Evolutionary conservation across 176 grass and related monocot genomes (phyloP).

Genomic region (Oryza nivara): DNA sequence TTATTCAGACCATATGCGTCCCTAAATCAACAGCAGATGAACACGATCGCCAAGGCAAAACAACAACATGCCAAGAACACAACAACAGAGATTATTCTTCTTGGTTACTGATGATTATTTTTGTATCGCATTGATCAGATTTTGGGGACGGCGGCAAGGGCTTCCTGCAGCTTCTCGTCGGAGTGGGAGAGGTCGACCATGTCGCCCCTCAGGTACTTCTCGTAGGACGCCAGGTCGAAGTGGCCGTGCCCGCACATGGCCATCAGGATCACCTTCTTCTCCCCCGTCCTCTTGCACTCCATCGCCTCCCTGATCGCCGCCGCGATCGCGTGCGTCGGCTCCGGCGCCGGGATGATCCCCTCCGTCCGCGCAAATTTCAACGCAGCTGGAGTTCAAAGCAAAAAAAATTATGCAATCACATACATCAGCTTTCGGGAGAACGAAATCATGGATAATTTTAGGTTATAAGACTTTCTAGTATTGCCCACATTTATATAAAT

Average conservation of each 20-base stretch:
- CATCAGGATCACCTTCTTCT: constrained; percentile 94
- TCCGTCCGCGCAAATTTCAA: constrained; percentile 85
- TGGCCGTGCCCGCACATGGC: constrained; percentile 98
- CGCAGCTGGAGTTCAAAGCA: constrained; percentile 56
- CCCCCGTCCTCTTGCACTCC: constrained; percentile 78
- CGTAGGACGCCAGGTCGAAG: constrained; percentile 85
- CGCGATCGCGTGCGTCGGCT: constrained; percentile 92
- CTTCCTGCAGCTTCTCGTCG: constrained; percentile 56
- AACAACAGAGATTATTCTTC: neutral
- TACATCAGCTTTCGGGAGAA: neutral
- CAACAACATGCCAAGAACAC: too few relatives aligned
- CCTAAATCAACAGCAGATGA: neutral
- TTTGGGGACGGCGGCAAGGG: constrained; percentile 66
- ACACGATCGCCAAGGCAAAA: neutral
- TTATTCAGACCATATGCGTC: neutral
- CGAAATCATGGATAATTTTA: neutral
- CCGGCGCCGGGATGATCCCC: constrained; percentile 95
- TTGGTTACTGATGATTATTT: constrained; percentile 19
- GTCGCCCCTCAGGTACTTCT: constrained; percentile 75
- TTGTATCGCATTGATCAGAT: constrained; percentile 21
- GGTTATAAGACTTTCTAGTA: too few relatives aligned
- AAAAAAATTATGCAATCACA: neutral
- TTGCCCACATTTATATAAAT: too few relatives aligned
- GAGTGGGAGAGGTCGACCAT: constrained; percentile 80
- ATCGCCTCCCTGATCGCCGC: constrained; percentile 89